phyloP scores from a whole-genome alignment of 2,329 filamentous ascomycete genomes.

The Aspergillus hortae region DNA sequence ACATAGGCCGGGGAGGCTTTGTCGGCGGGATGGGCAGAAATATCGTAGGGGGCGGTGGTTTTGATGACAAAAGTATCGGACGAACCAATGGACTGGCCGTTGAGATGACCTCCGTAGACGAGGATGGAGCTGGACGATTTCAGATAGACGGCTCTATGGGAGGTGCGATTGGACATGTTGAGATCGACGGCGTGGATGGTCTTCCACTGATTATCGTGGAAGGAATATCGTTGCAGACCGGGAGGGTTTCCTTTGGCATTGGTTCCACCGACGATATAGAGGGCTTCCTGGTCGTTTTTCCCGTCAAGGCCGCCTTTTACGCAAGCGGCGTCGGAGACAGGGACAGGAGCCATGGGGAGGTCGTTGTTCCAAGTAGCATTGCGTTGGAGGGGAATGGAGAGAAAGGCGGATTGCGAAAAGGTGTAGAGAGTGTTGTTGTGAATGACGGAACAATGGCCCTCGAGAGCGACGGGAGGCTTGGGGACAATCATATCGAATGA shows the following conservation, averaged over 20 bases:
- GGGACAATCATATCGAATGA: slow-evolving; percentile 64
- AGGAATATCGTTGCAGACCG: slow-evolving; percentile 70
- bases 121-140: slow-evolving; percentile 67
- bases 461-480: slow-evolving; percentile 64
- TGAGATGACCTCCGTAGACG: slow-evolving; percentile 73
- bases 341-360: slow-evolving; percentile 58
- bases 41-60: slow-evolving; percentile 61
- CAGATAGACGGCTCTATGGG: slow-evolving; percentile 75
- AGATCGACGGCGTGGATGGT: slow-evolving; percentile 48
- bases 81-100: slow-evolving; percentile 56
- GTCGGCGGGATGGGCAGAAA: slow-evolving; percentile 56
- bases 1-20: slow-evolving; percentile 59
- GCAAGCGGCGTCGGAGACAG: slow-evolving; percentile 73
- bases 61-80: slow-evolving; percentile 73
- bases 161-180: slow-evolving; percentile 65
- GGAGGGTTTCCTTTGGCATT: slow-evolving; percentile 57
- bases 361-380: slow-evolving; percentile 68
- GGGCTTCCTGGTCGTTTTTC: slow-evolving; percentile 56
- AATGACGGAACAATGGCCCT: slow-evolving; percentile 77
- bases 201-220: slow-evolving; percentile 57
- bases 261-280: slow-evolving; percentile 82
- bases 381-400: slow-evolving; percentile 65
- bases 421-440: slow-evolving; percentile 80
- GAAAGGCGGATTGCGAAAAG: slow-evolving; percentile 71
- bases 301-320: slow-evolving; percentile 63